Evolutionary conservation across 2,329 filamentous ascomycete genomes (phyloP).

Genomic region (Fusarium circinatum): DNA sequence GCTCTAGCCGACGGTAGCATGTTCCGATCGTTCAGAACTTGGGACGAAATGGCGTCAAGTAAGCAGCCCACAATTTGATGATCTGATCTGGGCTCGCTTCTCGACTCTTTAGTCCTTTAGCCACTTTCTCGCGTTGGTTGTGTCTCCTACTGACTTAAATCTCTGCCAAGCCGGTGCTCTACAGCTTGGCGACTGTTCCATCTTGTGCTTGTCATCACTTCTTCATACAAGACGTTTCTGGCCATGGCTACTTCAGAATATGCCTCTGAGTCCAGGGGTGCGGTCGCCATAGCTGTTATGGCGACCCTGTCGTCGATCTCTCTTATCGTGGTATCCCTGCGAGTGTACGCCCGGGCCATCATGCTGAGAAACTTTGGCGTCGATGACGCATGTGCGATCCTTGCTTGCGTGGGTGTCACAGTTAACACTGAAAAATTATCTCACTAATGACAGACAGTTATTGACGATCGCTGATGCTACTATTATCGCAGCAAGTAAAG

Average conservation of each 20-base stretch:
- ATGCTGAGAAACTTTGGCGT: not conserved
- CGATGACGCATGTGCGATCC: not conserved
- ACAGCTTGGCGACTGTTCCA: too few relatives aligned
- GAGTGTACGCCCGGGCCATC: not conserved
- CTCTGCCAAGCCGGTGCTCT: not conserved
- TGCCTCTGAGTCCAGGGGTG: not conserved
- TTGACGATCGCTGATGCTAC: not conserved
- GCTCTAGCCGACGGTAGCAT: not conserved
- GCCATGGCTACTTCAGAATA: not conserved
- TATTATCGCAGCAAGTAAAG: not conserved
- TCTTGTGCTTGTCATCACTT: not conserved
- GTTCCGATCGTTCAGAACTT: not conserved
- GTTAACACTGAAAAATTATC: fast-evolving
- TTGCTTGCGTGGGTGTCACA: not conserved
- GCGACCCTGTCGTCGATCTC: not conserved
- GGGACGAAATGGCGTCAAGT: not conserved
- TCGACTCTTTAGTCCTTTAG: not conserved
- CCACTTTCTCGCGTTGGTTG: not conserved
- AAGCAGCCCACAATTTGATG: not conserved
- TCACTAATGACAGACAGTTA: not conserved
- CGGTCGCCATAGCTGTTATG: not conserved
- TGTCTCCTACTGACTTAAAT: not conserved
- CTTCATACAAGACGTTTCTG: not conserved
- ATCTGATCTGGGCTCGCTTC: not conserved
- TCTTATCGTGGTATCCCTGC: not conserved